Base-by-base conservation (phyloP, 2,329 filamentous ascomycete species). In the Ilyonectria robusta region DNA sequence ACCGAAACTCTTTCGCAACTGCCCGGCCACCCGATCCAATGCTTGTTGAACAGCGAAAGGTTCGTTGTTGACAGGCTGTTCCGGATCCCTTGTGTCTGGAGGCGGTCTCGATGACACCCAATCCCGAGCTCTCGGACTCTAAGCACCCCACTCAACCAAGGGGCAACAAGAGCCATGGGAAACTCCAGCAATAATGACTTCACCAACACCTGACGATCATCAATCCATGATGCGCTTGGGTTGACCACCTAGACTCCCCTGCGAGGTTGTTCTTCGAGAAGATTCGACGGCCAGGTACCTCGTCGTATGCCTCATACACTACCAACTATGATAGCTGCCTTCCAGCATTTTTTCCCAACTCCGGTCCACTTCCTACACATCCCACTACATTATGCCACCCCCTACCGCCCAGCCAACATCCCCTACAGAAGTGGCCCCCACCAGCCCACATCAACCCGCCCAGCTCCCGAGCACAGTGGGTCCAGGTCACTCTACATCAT, bases 401-500 rank as follows among this genome's bases (percentile, higher is more conserved):
- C 61, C 66, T 66, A 75, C 73, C 73, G 73, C 73, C 72, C 60
- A 9, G 48, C 59, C 65, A 70, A 69, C 66, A 62, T 74, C 69
- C 63, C 60, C 62, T 66, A 72, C 71, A 67, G 70, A 73, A 68
- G 63, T 58, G 59, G 54, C 65, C 59, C 31, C 73, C 63, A 61
- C 63, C 61, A 37, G 50, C 73, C 73, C 73, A 75, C 73, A 72
- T 75, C 72, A 74, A 55, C 74, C 70, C 67, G 64, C 65, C 66
- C 64, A 75, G 65, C 67, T 74, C 72, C 72, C 71, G 65, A 72
- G 47, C 62, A 31, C 55, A 53, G 73, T 73, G 73, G 73, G 68
- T 54, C 68, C 55, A 51, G 54, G 72, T 65, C 56, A 66, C 71
- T 65, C 57, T 69, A 74, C 70, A 72, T 8, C 26, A 11, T 19